Base-by-base conservation (phyloP, 208 protist species). In the Kentomonas sorsogonicus region DNA sequence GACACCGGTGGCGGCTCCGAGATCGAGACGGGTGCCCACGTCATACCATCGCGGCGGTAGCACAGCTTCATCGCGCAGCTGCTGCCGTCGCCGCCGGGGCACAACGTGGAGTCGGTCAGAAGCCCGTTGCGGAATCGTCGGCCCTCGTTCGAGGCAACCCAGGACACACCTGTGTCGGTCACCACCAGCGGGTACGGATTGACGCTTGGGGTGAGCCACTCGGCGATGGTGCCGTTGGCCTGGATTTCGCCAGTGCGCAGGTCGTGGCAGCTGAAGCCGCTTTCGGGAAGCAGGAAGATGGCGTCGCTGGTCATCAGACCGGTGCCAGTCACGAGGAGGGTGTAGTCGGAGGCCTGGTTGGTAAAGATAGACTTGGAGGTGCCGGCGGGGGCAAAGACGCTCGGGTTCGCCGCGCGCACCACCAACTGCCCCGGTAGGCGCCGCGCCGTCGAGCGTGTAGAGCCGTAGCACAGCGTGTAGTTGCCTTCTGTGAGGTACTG, bases 381-480 rank as follows among this genome's bases (percentile, higher is more conserved):
- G 0, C 46, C 27, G 3, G 71, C 69, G 20, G 79, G 53, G 23
- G 66, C 38, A 45, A 71, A 93, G 59, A 31, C 60, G 18, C 63
- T 54, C 11, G 89, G 89, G 72, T 95, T 95, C 7, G 77, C 79
- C 1, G 66, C 60, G 0, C 39, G 39, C 0, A 95, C 75, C 0
- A 60, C 75, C 39, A 95, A 55, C 27, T 51, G 75, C 13, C 74
- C 73, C 4, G 86, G 86, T 5, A 95, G 33, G 46, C 86, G 89
- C 9, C 74, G 75, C 10, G 72, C 63, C 18, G 55, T 76, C 16
- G 20, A 22, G 40, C 55, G 53, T 52, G 30, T 59, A 58, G 34
- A 43, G 51, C 83, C 80, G 56, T 90, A 92, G 69, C 89, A 95
- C 6, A 91, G 69, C 11, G 83, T 95, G 63, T 86, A 95, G 25